Evolutionary conservation across 352 stramenopile species (phyloP).

Genomic region (Ophiocytium majus): DNA sequence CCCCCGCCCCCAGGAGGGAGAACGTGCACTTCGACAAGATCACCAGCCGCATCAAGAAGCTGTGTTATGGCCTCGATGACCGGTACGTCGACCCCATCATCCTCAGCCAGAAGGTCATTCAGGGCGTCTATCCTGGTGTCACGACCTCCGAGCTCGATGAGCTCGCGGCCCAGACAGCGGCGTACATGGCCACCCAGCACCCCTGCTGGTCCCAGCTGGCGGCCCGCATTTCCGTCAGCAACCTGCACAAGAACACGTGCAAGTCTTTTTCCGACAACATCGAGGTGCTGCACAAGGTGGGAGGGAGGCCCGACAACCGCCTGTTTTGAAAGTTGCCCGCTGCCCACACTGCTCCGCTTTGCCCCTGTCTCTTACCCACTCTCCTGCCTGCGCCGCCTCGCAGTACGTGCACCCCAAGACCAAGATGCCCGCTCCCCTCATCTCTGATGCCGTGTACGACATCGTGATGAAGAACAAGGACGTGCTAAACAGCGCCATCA

Average conservation of each 20-base stretch:
- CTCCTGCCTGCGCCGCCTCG: too few species aligned
- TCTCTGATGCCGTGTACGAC: constrained; percentile 88
- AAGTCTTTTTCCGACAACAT: constrained; percentile 81
- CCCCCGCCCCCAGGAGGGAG: constrained; percentile 65
- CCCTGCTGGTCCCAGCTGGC: constrained; percentile 97
- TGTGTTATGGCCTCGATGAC: constrained; percentile 96
- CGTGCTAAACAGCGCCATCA: constrained; percentile 89
- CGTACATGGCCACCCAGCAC: constrained; percentile 94
- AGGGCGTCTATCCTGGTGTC: constrained; percentile 95
- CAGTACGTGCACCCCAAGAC: constrained; percentile 91
- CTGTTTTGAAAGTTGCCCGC: too few species aligned
- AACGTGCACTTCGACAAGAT: constrained; percentile 95
- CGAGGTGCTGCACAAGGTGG: constrained; percentile 60
- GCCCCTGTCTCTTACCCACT: too few species aligned
- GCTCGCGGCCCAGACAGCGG: constrained; percentile 93
- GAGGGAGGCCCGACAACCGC: not conserved
- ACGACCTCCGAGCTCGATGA: constrained; percentile 98
- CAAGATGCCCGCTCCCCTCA: constrained; percentile 78
- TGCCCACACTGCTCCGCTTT: too few species aligned
- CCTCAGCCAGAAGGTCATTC: constrained; percentile 98
- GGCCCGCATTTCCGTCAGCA: constrained; percentile 96
- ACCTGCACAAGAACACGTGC: constrained; percentile 98
- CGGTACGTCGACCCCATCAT: constrained; percentile 91
- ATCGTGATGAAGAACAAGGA: constrained; percentile 71
- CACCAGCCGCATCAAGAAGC: constrained; percentile 85